Evolutionary conservation across 495 filamentous ascomycete genomes (phyloP), one percentile per base, ranked within the genome.

Genomic region (Friedmanniomyces endolithicus): DNA sequence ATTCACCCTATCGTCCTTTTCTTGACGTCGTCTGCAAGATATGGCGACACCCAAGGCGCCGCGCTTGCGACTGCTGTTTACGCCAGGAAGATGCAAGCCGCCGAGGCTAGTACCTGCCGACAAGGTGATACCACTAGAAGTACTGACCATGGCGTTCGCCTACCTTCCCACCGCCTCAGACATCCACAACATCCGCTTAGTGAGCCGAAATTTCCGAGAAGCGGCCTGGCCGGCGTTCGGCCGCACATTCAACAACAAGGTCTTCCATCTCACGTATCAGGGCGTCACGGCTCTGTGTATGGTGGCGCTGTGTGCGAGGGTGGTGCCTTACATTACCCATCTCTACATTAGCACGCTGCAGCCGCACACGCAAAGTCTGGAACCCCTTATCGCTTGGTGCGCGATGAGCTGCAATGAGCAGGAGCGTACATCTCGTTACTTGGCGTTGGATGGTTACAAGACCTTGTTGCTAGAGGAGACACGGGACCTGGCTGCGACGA

Each of bases 231-330:
- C 31, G 7, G 16, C 23, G 7, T 49, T 56, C 43, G 24, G 67
- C 65, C n/a, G 70, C 66, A 9, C 63, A 64, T 62, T 67, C 65
- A 71, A 52, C 62, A 56, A 53, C 35, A 22, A 27, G 31, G 23
- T 41, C 49, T 39, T 52, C 20, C 34, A 41, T 40, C 31, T 39
- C 49, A 52, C 49, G 14, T 14, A 14, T 14, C 14, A 41, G 37
- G 37, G 37, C 37, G 17, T 41, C 37, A 16, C 14, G 16, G 37
- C 17, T n/a, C 37, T 41, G 37, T 14, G 14, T 6, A 4, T 41
- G 37, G 24, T 47, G 7, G 6, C 19, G 16, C 39, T 41, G 6
- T n/a, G 39, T 14, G 39, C 4, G 39, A 4, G 19, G 3, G 19
- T 41, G 16, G 39, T 22, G 44, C 44, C 44, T 47, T 25, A 47